phyloP scores from a whole-genome alignment of 352 stramenopile species.

The Globisporangium echinulatum region DNA sequence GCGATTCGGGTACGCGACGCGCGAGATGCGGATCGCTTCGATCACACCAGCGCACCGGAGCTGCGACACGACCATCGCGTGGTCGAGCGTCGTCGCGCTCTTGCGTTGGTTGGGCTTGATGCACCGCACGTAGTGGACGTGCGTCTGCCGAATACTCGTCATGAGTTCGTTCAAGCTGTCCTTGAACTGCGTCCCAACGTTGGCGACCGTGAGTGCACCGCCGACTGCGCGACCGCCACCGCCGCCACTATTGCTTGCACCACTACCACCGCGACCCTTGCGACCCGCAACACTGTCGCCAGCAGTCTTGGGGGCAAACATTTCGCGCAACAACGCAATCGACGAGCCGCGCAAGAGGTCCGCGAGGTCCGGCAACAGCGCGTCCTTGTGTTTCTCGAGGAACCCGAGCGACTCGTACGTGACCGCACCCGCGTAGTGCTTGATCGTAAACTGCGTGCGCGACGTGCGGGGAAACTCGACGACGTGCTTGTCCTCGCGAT shows the following conservation, averaged over 20 bases:
- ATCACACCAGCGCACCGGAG: slow-evolving; percentile 98
- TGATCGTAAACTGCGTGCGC: slow-evolving; percentile 87
- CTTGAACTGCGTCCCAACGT: slow-evolving; percentile 82
- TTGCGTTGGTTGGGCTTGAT: slow-evolving; percentile 98
- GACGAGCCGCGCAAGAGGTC: slow-evolving; percentile 53
- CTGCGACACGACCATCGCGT: slow-evolving; percentile 93
- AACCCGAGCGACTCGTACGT: slow-evolving; percentile 89
- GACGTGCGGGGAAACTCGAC: slow-evolving; percentile 82
- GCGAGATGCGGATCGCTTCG: slow-evolving; percentile 97
- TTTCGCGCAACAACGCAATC: slow-evolving; percentile 33
- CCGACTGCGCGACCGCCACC: slow-evolving; percentile 7
- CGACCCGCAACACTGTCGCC: too few species aligned
- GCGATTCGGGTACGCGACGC: slow-evolving; percentile 97
- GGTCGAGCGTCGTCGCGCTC: slow-evolving; percentile 80
- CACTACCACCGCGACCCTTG: background rate
- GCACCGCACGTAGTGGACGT: slow-evolving; percentile 98
- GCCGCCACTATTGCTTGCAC: slow-evolving; percentile 10
- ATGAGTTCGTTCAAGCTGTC: slow-evolving; percentile 92
- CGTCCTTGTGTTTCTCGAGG: slow-evolving; percentile 94
- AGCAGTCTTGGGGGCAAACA: slow-evolving; percentile 41
- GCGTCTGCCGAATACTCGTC: slow-evolving; percentile 89
- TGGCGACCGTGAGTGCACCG: slow-evolving; percentile 49
- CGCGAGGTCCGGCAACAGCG: slow-evolving; percentile 89
- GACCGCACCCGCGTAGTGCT: slow-evolving; percentile 91
- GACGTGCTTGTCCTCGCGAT: slow-evolving; percentile 53